phyloP scores from a whole-genome alignment of 1,284 basidiomycete genomes.

The Ganoderma boninense region DNA sequence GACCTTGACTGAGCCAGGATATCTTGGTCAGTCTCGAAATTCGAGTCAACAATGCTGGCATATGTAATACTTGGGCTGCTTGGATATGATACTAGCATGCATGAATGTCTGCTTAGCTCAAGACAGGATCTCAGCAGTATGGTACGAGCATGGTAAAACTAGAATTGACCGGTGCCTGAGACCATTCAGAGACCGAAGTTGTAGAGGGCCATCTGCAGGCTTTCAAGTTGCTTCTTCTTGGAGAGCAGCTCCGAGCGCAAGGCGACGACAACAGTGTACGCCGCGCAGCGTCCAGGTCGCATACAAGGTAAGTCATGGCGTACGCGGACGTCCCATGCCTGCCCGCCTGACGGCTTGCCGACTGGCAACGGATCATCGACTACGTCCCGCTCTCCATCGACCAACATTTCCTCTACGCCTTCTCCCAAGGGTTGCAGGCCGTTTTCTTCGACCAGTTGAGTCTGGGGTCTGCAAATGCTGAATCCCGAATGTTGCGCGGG shows the following conservation, averaged over 20 bases:
- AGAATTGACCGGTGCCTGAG: neutral
- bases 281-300: conserved; percentile 52
- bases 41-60: too few relatives aligned
- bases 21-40: too few relatives aligned
- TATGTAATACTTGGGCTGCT: neutral
- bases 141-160: neutral
- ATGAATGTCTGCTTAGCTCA: too few relatives aligned
- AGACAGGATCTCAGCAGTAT: too few relatives aligned
- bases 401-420: conserved; percentile 49
- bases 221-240: conserved; percentile 43
- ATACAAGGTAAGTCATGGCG: conserved; percentile 49
- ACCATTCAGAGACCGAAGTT: conserved; percentile 39
- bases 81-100: neutral
- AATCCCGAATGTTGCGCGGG: too few relatives aligned
- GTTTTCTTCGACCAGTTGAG: conserved; percentile 50
- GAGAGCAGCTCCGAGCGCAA: conserved; percentile 46
- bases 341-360: too few relatives aligned
- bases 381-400: conserved; percentile 55
- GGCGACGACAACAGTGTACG: conserved; percentile 49
- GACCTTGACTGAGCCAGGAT: neutral
- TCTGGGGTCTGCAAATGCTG: conserved; percentile 47
- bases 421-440: conserved; percentile 46
- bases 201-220: conserved; percentile 43
- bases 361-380: conserved; percentile 55
- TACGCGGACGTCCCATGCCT: neutral